These are phyloP conservation scores for Naegleria lovaniensis DNA, from an alignment of 208 protist species.

Conservation along the genomic window DNA sequence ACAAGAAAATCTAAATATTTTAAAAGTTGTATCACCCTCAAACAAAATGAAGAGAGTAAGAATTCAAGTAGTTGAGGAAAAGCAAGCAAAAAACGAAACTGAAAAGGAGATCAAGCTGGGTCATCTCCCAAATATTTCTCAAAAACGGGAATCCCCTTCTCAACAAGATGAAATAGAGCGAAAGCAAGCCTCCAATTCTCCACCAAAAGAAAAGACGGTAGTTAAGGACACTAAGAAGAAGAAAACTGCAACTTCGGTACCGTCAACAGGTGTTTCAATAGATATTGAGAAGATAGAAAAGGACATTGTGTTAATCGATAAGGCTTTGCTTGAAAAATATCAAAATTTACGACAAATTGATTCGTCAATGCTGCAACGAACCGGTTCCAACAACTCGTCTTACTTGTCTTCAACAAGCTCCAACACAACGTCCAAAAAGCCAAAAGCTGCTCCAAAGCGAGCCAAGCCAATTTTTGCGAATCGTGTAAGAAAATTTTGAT, in stretches of 20 bases:
- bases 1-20: neutral
- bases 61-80: neutral
- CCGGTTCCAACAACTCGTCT: neutral
- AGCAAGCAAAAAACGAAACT: no score
- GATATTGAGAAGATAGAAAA: neutral
- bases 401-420: neutral
- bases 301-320: neutral
- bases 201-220: neutral
- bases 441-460: neutral
- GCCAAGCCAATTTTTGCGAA: neutral
- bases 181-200: neutral
- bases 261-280: neutral
- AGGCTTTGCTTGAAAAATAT: neutral
- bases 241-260: neutral
- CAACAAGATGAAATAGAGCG: neutral
- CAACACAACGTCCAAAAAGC: neutral
- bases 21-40: neutral
- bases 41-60: neutral
- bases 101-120: no score
- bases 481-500: neutral
- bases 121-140: no score
- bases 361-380: neutral
- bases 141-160: neutral
- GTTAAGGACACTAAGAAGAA: neutral
- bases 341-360: neutral